Conservation (phyloP, 225 moss, liverwort and hornwort species). For the Takakia lepidozioides region DNA sequence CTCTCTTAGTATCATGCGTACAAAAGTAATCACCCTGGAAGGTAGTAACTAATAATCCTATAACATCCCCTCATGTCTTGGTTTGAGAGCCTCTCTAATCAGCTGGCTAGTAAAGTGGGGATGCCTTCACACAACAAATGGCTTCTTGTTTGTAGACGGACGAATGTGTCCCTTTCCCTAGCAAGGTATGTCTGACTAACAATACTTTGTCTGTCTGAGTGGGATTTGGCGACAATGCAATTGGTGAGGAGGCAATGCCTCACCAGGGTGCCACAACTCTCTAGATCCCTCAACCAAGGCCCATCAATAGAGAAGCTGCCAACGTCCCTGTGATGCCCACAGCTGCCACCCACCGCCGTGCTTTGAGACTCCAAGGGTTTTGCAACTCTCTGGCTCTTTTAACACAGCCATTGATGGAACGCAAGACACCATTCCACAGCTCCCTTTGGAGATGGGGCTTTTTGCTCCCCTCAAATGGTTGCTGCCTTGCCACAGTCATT, state of each 20-base stretch:
- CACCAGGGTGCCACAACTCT: neutral
- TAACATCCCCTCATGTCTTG: conserved; percentile 11
- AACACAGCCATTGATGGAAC: conserved; percentile 8
- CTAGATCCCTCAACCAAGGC: neutral
- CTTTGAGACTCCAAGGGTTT: conserved; percentile 19
- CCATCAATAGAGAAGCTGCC: conserved; percentile 4
- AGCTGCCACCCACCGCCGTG: conserved; percentile 16
- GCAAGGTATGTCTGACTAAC: conserved; percentile 4
- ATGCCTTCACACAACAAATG: conserved; percentile 3
- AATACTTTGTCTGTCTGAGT: conserved; percentile 5
- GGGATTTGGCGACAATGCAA: neutral
- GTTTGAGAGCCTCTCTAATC: conserved; percentile 13
- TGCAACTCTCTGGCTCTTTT: conserved; percentile 15
- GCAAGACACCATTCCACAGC: too few species aligned
- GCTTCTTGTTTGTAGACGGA: conserved; percentile 17
- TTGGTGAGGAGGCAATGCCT: conserved; percentile 1
- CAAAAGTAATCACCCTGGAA: conserved; percentile 8
- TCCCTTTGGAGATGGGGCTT: conserved; percentile 10
- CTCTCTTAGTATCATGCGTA: conserved; percentile 9
- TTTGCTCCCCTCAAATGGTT: conserved; percentile 3
- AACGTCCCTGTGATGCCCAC: conserved; percentile 17
- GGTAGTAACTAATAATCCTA: conserved; percentile 8
- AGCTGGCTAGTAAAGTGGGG: conserved; percentile 10
- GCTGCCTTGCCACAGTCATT: conserved; percentile 8
- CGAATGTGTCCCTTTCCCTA: conserved; percentile 20